Evolutionary conservation across 1,284 basidiomycete species (phyloP), one percentile per base, ranked within the genome.

Genomic region (Boletellus deceptivus): DNA sequence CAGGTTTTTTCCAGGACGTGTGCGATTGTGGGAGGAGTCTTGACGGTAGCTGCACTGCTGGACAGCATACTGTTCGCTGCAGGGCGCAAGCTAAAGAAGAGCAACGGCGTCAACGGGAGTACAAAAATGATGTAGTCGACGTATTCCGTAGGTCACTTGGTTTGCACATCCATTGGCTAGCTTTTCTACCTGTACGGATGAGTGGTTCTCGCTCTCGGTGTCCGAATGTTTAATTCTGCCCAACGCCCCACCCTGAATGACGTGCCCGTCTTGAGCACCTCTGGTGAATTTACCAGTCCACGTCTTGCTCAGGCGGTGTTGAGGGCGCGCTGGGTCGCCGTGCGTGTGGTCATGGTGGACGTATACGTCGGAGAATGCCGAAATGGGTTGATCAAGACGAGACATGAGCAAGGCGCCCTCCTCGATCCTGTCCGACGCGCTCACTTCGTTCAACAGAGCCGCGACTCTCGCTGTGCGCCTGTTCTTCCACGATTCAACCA

Each of bases 1-100:
- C 41, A 39, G 20, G 25, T 18, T 16, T 14, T 47, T 35, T 46
- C 33, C 57, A 95, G 92, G 59, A 96, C 95, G 18, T 98, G 95
- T 64, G 97, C 97, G 4, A 98, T 99, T 62, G 86, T 99, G 36
- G 96, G 96, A 55, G 96, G 97, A 61, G 93, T 99, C 8, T 74
- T 99, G 45, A 99, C 97, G 1, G 86, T 99, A 24, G 94, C 95
- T 13, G 89, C 91, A 1, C 76, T 99, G n/a, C 60, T 98, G 44
- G 96, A 99, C 70, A 85, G 90, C 52, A 75, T 90, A 49, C 80
- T 97, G 55, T 98, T 97, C 62, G 85, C 85, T 16, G 85, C 89
- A 16, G 77, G 78, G 41, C 78, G 79, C 51, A 78, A 75, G 34
- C 61, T 91, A 50, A 91, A 89, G 71, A 87, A 84, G 69, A 70